Evolutionary conservation across 768 basidiomycete genomes (phyloP).

Genomic region (Pleurotus djamor): DNA sequence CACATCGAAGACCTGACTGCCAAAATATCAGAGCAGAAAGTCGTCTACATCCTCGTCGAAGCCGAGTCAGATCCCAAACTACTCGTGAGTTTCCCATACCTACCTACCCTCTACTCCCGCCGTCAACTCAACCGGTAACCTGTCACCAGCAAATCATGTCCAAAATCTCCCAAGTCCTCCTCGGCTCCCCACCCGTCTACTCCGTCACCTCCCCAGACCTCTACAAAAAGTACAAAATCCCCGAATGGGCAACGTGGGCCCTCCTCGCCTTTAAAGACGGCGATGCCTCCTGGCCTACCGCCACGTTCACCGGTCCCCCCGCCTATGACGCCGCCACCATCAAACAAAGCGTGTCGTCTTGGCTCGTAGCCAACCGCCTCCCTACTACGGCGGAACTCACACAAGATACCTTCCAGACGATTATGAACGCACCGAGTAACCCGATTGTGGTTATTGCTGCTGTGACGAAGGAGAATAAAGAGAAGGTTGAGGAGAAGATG

Average conservation of each 20-base stretch:
- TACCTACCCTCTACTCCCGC: neutral
- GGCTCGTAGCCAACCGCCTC: constrained; percentile 70
- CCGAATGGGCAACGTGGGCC: constrained; percentile 45
- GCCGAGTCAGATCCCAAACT: constrained; percentile 38
- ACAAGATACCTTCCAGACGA: constrained; percentile 74
- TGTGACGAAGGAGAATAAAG: constrained; percentile 30
- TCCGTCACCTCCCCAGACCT: constrained; percentile 36
- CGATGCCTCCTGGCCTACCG: constrained; percentile 42
- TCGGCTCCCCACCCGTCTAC: constrained; percentile 45
- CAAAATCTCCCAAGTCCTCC: constrained; percentile 32
- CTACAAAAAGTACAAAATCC: constrained; percentile 32
- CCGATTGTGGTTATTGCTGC: constrained; percentile 81
- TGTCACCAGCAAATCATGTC: constrained; percentile 28
- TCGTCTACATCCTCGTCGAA: constrained; percentile 53
- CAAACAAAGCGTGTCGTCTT: constrained; percentile 37
- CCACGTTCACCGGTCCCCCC: constrained; percentile 35
- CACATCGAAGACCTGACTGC: constrained; percentile 39
- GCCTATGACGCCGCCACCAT: constrained; percentile 14
- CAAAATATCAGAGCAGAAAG: constrained; percentile 29
- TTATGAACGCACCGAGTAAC: constrained; percentile 78
- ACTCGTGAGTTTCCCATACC: constrained; percentile 21
- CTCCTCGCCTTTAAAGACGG: constrained; percentile 70
- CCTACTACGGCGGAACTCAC: constrained; percentile 75
- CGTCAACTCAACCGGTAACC: neutral
- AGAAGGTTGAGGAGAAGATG: constrained; percentile 43